Conservation (phyloP, 1,139 yeast genomes). For the Geotrichum fermentans region DNA sequence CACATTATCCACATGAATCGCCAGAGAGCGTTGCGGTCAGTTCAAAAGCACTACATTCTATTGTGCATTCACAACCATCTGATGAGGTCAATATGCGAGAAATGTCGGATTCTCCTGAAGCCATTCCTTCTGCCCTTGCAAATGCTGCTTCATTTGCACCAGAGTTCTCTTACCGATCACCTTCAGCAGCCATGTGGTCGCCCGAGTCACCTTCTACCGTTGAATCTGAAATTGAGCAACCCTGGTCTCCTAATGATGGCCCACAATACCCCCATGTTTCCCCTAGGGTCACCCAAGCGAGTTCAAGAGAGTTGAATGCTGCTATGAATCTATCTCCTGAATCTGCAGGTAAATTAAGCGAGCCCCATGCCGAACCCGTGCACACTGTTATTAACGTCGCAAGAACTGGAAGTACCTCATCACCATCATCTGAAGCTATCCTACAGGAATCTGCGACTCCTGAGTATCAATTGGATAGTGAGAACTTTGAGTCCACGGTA, state of each 20-base stretch:
- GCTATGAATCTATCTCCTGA: too few relatives aligned
- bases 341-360: too few relatives aligned
- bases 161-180: neutral
- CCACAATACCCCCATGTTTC: neutral
- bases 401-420: too few relatives aligned
- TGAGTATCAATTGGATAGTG: too few relatives aligned
- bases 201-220: conserved; percentile 5
- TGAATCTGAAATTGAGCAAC: conserved; percentile 4
- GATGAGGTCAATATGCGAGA: neutral
- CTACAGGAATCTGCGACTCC: too few relatives aligned
- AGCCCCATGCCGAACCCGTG: too few relatives aligned
- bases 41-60: neutral
- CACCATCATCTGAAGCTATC: too few relatives aligned
- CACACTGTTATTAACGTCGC: too few relatives aligned
- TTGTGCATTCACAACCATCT: neutral
- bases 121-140: neutral
- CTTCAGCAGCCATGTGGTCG: conserved; percentile 8
- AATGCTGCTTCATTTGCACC: neutral
- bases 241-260: conserved; percentile 6
- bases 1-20: neutral
- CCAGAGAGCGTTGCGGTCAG: neutral
- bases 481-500: neutral
- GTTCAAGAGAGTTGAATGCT: too few relatives aligned
- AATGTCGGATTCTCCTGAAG: neutral
- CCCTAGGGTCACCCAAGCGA: too few relatives aligned